phyloP scores from a whole-genome alignment of 192 early-diverging fungal species.

The Spinellus fusiger region DNA sequence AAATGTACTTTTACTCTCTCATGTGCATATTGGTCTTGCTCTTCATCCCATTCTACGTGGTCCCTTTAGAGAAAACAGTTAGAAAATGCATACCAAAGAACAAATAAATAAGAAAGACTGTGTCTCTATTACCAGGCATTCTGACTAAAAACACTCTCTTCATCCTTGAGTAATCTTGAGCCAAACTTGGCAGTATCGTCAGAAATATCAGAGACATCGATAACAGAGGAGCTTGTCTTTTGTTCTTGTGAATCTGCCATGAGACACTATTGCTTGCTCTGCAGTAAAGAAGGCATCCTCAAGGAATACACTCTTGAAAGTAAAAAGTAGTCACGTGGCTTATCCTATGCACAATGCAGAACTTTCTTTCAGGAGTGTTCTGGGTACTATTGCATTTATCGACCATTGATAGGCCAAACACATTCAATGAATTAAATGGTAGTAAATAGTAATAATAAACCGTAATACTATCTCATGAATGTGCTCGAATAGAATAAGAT shows the following conservation, averaged over 20 bases:
- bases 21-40: slow-evolving; percentile 73
- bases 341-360: too few species aligned
- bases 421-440: too few species aligned
- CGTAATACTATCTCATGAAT: too few species aligned
- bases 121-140: slow-evolving; percentile 82
- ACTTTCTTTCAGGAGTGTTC: too few species aligned
- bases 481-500: too few species aligned
- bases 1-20: slow-evolving; percentile 71
- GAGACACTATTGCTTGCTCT: background rate
- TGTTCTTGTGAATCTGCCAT: slow-evolving; percentile 4
- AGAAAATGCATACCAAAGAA: background rate
- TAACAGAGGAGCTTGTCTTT: slow-evolving; percentile 24
- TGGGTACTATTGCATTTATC: too few species aligned
- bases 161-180: slow-evolving; percentile 63
- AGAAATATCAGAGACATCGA: slow-evolving; percentile 21
- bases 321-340: background rate
- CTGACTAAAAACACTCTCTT: slow-evolving; percentile 75
- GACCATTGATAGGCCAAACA: too few species aligned
- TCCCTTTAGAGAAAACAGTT: slow-evolving; percentile 56
- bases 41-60: slow-evolving; percentile 84
- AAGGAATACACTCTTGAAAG: background rate
- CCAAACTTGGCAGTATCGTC: slow-evolving; percentile 52
- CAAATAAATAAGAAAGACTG: background rate
- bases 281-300: background rate
- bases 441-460: too few species aligned